These are phyloP conservation scores for Suillus luteus DNA, from an alignment of 768 basidiomycete genomes.

Conservation along the genomic window DNA sequence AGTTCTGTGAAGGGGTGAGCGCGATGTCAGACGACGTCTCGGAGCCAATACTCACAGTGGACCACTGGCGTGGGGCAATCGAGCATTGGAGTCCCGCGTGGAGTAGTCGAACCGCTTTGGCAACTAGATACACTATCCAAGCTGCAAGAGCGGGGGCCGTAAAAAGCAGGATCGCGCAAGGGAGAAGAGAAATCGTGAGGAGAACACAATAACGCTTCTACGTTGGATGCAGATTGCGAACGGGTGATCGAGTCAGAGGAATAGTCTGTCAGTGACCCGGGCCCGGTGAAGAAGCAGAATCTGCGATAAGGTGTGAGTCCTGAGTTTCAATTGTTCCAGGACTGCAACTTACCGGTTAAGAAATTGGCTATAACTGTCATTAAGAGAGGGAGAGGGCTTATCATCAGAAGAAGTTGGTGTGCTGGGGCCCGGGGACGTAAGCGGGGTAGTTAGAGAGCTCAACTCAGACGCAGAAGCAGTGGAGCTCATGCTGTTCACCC, in stretches of 20 bases:
- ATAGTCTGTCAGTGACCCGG: constrained; percentile 38
- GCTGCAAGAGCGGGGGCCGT: constrained; percentile 30
- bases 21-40: not conserved
- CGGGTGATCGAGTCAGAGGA: constrained; percentile 35
- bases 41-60: constrained; percentile 1
- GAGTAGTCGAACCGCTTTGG: constrained; percentile 30
- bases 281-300: constrained; percentile 82
- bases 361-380: constrained; percentile 57
- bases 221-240: constrained; percentile 53
- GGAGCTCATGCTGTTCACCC: constrained; percentile 36
- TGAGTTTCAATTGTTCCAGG: not conserved
- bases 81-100: constrained; percentile 26
- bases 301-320: constrained; percentile 37
- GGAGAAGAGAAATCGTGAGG: constrained; percentile 27
- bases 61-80: constrained; percentile 18
- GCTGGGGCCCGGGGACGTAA: constrained; percentile 43
- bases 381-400: constrained; percentile 12
- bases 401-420: constrained; percentile 14
- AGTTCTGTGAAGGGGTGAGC: constrained; percentile 3
- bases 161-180: constrained; percentile 17
- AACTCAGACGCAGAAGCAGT: constrained; percentile 52
- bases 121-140: constrained; percentile 30
- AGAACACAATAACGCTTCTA: constrained; percentile 50
- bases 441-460: constrained; percentile 44
- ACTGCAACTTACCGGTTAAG: constrained; percentile 56